Evolutionary conservation across 139 green algal species (phyloP).

Genomic region (Chlamydomonas urium): DNA sequence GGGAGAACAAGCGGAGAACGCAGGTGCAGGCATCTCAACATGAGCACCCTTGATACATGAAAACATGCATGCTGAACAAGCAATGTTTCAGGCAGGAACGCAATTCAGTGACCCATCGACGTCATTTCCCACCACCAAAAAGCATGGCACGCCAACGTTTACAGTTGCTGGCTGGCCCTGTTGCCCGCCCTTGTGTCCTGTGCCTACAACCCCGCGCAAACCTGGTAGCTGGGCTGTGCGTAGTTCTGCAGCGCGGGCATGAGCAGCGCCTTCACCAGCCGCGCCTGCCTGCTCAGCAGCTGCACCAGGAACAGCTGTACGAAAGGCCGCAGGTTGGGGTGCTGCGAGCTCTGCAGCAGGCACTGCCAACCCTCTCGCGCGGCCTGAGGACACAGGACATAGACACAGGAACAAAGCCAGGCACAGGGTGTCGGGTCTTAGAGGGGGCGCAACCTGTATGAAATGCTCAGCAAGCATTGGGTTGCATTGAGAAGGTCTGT

Average conservation of each 20-base stretch:
- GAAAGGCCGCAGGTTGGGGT: constrained; percentile 35
- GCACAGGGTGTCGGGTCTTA: not conserved
- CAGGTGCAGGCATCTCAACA: too few relatives aligned
- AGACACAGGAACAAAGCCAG: not conserved
- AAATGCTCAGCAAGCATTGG: not conserved
- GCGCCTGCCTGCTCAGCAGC: not conserved
- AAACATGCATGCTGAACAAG: too few relatives aligned
- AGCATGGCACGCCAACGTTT: too few relatives aligned
- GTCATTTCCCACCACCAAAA: too few relatives aligned
- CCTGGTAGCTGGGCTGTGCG: constrained; percentile 28
- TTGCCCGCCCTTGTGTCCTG: too few relatives aligned
- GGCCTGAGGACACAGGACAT: not conserved
- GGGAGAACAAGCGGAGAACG: too few relatives aligned
- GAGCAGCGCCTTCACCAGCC: constrained; percentile 17
- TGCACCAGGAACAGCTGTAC: constrained; percentile 39
- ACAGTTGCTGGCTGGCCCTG: too few relatives aligned
- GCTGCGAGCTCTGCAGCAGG: constrained; percentile 18
- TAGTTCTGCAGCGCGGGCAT: constrained; percentile 27
- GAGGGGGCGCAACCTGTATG: not conserved
- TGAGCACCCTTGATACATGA: too few relatives aligned
- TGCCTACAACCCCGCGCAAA: constrained; percentile 1
- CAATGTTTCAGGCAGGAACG: too few relatives aligned
- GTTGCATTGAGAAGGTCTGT: not conserved
- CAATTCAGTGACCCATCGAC: too few relatives aligned
- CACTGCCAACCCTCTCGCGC: constrained; percentile 17